phyloP scores from a whole-genome alignment of 2,329 filamentous ascomycete species.

The Paecilomyces niveus region DNA sequence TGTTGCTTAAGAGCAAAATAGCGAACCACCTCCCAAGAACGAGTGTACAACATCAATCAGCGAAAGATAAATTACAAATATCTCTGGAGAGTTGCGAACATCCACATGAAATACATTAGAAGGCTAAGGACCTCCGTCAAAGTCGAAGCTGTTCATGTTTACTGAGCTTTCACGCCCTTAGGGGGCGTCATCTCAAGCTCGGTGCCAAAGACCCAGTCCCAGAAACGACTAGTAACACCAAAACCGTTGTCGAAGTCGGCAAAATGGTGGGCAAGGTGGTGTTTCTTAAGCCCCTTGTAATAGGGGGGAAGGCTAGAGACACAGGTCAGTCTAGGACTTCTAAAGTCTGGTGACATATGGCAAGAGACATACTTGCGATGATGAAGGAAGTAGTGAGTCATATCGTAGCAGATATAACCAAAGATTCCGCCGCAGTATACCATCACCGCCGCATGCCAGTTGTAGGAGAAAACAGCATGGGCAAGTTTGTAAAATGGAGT shows the following conservation, averaged over 20 bases:
- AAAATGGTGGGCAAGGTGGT: conserved; percentile 95
- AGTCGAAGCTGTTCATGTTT: conserved; percentile 3
- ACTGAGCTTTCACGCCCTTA: conserved; percentile 31
- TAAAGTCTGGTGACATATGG: neutral
- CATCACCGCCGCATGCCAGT: conserved; percentile 73
- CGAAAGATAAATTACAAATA: neutral
- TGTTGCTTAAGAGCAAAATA: neutral
- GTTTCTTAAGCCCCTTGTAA: conserved; percentile 92
- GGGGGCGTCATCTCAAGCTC: conserved; percentile 52
- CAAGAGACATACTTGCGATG: conserved; percentile 64
- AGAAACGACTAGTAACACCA: conserved; percentile 92
- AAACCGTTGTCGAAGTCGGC: conserved; percentile 97
- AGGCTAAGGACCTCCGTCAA: neutral
- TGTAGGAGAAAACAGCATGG: conserved; percentile 70
- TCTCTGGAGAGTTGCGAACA: neutral
- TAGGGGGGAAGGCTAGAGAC: conserved; percentile 63
- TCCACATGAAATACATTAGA: neutral
- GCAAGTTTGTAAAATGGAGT: conserved; percentile 89
- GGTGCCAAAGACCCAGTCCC: conserved; percentile 89
- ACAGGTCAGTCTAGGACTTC: conserved; percentile 4
- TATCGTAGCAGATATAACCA: conserved; percentile 91
- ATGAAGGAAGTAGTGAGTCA: conserved; percentile 98
- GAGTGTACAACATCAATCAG: neutral
- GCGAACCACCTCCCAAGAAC: neutral
- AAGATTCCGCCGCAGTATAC: conserved; percentile 88